Conservation (phyloP, 176 grass and related monocot species). For the Oryza meyeriana region DNA sequence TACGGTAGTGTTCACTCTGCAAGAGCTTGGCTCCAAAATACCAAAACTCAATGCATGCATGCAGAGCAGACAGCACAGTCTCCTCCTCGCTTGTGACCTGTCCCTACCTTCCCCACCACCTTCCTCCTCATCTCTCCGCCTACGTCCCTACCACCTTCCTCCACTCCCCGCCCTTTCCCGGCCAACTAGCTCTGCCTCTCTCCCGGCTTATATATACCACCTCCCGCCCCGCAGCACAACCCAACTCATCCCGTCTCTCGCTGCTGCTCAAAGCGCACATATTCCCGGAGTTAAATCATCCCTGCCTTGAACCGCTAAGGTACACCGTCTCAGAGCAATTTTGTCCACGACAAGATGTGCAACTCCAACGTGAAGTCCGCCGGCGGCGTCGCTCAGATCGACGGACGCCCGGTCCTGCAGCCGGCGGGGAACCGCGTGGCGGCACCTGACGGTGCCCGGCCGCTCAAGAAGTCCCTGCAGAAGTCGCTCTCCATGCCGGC, state of each 20-base stretch:
- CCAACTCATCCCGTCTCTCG: background rate
- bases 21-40: background rate
- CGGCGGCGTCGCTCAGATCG: conserved; percentile 59
- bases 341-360: conserved; percentile 52
- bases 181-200: background rate
- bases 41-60: background rate
- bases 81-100: conserved; percentile 24
- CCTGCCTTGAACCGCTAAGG: background rate
- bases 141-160: conserved; percentile 29
- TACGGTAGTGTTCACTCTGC: background rate
- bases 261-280: conserved; percentile 34
- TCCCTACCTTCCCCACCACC: conserved; percentile 17
- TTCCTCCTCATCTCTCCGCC: background rate
- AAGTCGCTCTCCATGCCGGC: conserved; percentile 72
- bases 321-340: background rate
- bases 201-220: conserved; percentile 45
- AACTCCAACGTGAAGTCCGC: conserved; percentile 78
- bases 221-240: conserved; percentile 19
- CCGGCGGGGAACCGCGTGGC: conserved; percentile 80
- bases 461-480: conserved; percentile 73
- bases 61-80: background rate
- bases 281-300: conserved; percentile 15
- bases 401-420: conserved; percentile 81
- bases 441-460: conserved; percentile 34
- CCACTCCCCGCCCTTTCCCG: conserved; percentile 19